Evolutionary conservation across 805 yeast species (phyloP).

Genomic region (Candida ficus): DNA sequence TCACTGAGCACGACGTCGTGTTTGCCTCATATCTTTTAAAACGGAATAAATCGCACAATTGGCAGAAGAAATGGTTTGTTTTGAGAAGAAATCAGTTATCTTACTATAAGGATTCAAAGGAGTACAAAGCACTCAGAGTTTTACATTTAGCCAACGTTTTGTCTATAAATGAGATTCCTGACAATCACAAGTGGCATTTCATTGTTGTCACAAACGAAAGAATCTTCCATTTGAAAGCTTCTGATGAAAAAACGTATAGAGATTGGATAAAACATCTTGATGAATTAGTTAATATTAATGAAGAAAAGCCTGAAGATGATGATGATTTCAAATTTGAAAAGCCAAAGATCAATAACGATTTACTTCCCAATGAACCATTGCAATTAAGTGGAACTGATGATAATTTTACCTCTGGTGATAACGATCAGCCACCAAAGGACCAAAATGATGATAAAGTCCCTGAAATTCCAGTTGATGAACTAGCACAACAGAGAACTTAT

Average conservation of each 20-base stretch:
- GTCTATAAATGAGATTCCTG: constrained; percentile 19
- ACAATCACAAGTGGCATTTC: constrained; percentile 17
- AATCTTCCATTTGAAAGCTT: constrained; percentile 20
- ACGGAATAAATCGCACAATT: constrained; percentile 30
- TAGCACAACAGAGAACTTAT: neutral
- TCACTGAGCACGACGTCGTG: constrained; percentile 16
- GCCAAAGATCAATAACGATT: neutral
- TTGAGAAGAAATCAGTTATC: constrained; percentile 33
- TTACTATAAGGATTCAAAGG: constrained; percentile 34
- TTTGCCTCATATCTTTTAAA: constrained; percentile 28
- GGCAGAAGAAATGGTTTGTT: constrained; percentile 38
- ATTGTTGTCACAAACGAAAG: constrained; percentile 19
- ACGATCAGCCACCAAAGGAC: constrained; percentile 3
- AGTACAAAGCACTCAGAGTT: constrained; percentile 33
- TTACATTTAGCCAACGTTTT: constrained; percentile 19
- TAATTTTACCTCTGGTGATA: constrained; percentile 21
- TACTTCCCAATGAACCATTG: constrained; percentile 5
- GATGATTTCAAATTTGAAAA: constrained; percentile 1
- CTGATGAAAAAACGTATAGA: constrained; percentile 15
- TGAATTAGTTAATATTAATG: neutral
- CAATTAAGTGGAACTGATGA: constrained; percentile 23
- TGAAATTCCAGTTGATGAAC: neutral
- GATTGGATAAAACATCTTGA: constrained; percentile 17
- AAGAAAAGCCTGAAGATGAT: neutral
- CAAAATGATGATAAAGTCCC: constrained; percentile 5